Evolutionary conservation across 2,329 filamentous ascomycete species (phyloP).

Genomic region (Xylaria sp.): DNA sequence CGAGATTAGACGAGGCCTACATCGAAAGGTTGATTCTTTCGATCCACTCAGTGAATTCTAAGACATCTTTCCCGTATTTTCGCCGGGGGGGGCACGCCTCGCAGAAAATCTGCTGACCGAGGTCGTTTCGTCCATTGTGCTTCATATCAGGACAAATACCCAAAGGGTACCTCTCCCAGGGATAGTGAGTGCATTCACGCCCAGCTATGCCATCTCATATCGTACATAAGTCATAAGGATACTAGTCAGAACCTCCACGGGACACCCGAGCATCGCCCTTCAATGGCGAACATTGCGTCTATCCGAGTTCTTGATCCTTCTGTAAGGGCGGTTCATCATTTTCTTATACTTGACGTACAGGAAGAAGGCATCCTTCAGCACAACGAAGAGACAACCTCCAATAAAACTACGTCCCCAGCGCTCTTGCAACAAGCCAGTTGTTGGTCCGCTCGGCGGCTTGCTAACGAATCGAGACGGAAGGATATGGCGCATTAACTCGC

Average conservation of each 20-base stretch:
- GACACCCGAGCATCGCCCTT: not conserved
- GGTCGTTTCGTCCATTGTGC: not conserved
- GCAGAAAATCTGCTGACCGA: not conserved
- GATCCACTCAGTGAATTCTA: not conserved
- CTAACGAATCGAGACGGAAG: constrained; percentile 77
- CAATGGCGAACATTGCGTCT: constrained; percentile 41
- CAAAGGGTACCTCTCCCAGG: not conserved
- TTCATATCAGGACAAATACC: constrained; percentile 9
- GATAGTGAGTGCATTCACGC: not conserved
- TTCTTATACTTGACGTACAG: constrained; percentile 73
- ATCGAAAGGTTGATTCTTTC: not conserved
- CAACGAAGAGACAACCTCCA: constrained; percentile 88
- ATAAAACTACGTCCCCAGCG: constrained; percentile 90
- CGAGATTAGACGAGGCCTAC: not conserved
- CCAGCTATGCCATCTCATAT: constrained; percentile 23
- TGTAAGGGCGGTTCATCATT: constrained; percentile 65
- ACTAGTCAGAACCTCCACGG: not conserved
- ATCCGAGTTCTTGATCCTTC: constrained; percentile 62
- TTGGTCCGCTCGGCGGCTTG: constrained; percentile 48
- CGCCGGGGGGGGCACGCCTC: not conserved
- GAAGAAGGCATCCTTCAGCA: constrained; percentile 76
- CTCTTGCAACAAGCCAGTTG: constrained; percentile 77
- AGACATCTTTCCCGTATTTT: not conserved
- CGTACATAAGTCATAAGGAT: constrained; percentile 23
- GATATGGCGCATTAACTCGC: constrained; percentile 75